These are phyloP conservation scores for Golubevia pallescens DNA, from an alignment of 1,284 basidiomycete genomes.

Conservation along the genomic window DNA sequence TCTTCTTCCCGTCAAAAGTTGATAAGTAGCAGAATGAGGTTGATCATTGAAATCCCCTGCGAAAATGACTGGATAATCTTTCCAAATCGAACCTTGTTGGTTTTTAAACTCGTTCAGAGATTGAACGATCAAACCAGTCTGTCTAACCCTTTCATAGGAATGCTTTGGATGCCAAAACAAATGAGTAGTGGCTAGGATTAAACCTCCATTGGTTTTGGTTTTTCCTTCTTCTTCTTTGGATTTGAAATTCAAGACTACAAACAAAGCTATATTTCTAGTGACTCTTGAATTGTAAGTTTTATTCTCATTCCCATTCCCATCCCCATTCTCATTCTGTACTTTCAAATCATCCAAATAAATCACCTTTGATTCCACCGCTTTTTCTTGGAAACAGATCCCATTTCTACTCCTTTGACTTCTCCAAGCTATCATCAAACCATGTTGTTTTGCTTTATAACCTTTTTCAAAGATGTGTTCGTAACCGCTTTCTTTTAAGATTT, in stretches of 20 bases:
- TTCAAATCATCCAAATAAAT: slow-evolving; percentile 40
- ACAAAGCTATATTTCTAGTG: slow-evolving; percentile 42
- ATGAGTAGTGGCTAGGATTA: slow-evolving; percentile 57
- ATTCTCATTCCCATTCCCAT: slow-evolving; percentile 9
- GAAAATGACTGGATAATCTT: no score
- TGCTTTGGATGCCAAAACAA: slow-evolving; percentile 63
- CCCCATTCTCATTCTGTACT: slow-evolving; percentile 8
- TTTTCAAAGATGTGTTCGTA: slow-evolving; percentile 51
- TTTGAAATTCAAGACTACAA: slow-evolving; percentile 37
- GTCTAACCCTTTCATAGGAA: slow-evolving; percentile 51
- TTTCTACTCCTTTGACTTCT: background rate
- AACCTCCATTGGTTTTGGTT: no score
- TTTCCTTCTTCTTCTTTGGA: background rate
- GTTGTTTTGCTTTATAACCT: slow-evolving; percentile 55
- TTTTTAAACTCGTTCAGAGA: slow-evolving; percentile 26
- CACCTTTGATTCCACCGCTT: slow-evolving; percentile 11
- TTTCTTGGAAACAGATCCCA: slow-evolving; percentile 9
- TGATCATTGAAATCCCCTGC: slow-evolving; percentile 48
- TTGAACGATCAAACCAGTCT: slow-evolving; percentile 43
- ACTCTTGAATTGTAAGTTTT: slow-evolving; percentile 27
- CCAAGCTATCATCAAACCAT: slow-evolving; percentile 59
- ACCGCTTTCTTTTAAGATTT: slow-evolving; percentile 30
- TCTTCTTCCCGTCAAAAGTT: slow-evolving; percentile 35
- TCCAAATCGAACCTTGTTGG: background rate
- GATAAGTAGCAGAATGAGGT: slow-evolving; percentile 54